Conservation (phyloP, 495 filamentous ascomycete species). For the Talaromyces trachyspermus region DNA sequence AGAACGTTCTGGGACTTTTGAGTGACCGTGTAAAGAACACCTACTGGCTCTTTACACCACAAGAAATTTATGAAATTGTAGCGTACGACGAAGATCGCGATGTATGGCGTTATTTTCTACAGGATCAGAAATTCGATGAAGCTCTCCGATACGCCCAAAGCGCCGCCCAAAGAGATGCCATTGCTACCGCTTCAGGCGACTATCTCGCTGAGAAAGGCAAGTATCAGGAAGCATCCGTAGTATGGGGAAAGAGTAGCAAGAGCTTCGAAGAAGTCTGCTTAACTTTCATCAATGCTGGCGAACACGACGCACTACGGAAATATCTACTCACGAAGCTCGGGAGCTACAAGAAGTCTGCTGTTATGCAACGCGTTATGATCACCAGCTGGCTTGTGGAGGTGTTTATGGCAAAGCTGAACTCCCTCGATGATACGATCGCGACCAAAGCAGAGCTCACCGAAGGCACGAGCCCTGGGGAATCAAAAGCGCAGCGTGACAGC, state of each 20-base stretch:
- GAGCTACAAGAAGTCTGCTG: slow-evolving; percentile 69
- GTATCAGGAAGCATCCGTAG: slow-evolving; percentile 74
- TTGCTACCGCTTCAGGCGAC: slow-evolving; percentile 85
- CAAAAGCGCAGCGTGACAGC: slow-evolving; percentile 59
- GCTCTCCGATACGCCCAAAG: slow-evolving; percentile 74
- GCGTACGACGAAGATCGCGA: slow-evolving; percentile 85
- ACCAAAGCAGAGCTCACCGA: slow-evolving; percentile 80
- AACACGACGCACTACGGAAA: slow-evolving; percentile 85
- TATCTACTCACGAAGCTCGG: slow-evolving; percentile 82
- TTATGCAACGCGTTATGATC: slow-evolving; percentile 94
- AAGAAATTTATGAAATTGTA: slow-evolving; percentile 89
- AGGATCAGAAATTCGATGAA: slow-evolving; percentile 76
- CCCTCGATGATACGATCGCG: slow-evolving; percentile 86
- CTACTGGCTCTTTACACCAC: slow-evolving; percentile 87
- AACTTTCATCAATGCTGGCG: slow-evolving; percentile 77
- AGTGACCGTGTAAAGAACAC: slow-evolving; percentile 89
- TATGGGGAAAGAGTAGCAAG: slow-evolving; percentile 94
- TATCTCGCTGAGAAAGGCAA: slow-evolving; percentile 71
- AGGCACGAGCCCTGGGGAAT: slow-evolving; percentile 58
- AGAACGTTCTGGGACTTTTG: slow-evolving; percentile 69
- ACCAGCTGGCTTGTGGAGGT: slow-evolving; percentile 92
- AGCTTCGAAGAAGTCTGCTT: slow-evolving; percentile 93
- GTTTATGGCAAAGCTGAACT: slow-evolving; percentile 95
- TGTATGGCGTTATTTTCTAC: slow-evolving; percentile 86
- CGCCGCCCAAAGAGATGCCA: slow-evolving; percentile 72